Conservation (phyloP, 202 grass and related monocot species). For the Setaria viridis region DNA sequence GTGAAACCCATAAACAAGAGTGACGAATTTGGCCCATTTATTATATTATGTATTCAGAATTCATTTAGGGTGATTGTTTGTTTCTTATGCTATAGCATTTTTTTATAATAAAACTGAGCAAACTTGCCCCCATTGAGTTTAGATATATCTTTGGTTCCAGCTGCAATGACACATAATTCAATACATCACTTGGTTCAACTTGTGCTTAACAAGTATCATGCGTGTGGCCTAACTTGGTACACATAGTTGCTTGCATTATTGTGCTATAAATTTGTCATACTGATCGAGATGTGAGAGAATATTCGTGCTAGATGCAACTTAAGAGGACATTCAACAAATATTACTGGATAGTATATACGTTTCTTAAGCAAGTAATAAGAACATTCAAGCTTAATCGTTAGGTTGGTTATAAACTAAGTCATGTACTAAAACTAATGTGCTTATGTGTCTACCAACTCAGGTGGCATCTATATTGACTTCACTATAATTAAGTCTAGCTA, state of each 20-base stretch:
- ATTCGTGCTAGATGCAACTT: slow-evolving; percentile 49
- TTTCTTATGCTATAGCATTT: neutral
- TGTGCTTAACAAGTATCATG: slow-evolving; percentile 29
- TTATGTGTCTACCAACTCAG: slow-evolving; percentile 33
- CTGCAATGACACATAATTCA: neutral
- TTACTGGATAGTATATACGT: neutral
- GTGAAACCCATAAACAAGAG: neutral
- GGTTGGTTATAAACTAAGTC: slow-evolving; percentile 9
- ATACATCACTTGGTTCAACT: slow-evolving; percentile 25
- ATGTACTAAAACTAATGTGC: slow-evolving; percentile 4
- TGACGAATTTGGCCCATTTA: slow-evolving; percentile 3
- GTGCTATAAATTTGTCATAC: neutral
- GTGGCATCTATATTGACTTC: slow-evolving; percentile 37
- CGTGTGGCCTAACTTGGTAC: slow-evolving; percentile 48
- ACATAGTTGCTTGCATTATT: slow-evolving; percentile 38
- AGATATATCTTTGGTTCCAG: neutral
- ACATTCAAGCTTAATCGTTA: slow-evolving; percentile 27
- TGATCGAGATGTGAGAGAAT: slow-evolving; percentile 49
- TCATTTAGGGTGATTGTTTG: slow-evolving; percentile 18
- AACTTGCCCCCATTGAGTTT: slow-evolving; percentile 27
- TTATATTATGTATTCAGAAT: slow-evolving; percentile 23
- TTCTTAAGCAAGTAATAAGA: slow-evolving; percentile 29
- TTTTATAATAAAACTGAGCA: slow-evolving; percentile 21
- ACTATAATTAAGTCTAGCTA: slow-evolving; percentile 38
- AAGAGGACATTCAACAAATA: slow-evolving; percentile 30